Percentiles rank a stretch among this genome's conserved stretches.
phyloP scores from a whole-genome alignment of 2,329 filamentous ascomycete species.

The Trichoderma sp. region DNA sequence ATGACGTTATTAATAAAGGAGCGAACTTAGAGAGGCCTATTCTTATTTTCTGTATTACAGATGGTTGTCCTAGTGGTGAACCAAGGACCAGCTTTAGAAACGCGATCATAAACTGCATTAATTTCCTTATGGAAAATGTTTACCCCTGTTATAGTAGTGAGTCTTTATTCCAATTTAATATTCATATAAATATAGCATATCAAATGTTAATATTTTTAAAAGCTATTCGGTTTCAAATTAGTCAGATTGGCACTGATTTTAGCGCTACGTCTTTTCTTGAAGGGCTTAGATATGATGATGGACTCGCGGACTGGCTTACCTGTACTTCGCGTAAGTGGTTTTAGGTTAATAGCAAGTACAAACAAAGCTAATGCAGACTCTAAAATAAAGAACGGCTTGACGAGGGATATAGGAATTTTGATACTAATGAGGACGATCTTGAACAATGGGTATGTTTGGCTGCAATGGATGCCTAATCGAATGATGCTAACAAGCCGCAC shows the following conservation, averaged over 20 bases:
- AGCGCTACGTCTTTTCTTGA: not conserved
- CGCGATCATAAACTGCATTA: not conserved
- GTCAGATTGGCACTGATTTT: conserved; percentile 1
- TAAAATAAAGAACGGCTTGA: not conserved
- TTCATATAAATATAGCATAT: too few species aligned
- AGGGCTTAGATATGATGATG: not conserved
- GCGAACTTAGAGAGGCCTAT: not conserved
- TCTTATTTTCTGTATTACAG: conserved; percentile 13
- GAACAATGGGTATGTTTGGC: conserved; percentile 17
- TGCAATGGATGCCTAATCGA: not conserved
- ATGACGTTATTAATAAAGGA: not conserved
- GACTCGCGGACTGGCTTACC: not conserved
- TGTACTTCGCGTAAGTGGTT: conserved; percentile 7
- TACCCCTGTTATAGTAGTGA: too few species aligned
- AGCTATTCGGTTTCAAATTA: conserved; percentile 19
- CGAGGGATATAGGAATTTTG: not conserved
- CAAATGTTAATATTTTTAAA: not conserved
- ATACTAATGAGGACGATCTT: not conserved
- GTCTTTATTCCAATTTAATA: too few species aligned
- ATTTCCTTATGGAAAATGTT: too few species aligned
- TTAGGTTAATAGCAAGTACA: too few species aligned
- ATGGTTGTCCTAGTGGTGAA: not conserved
- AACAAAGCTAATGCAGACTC: not conserved
- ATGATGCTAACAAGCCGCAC: not conserved
- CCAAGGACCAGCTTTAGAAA: not conserved